Evolutionary conservation across 495 filamentous ascomycete genomes (phyloP), one percentile per base, ranked within the genome.

Genomic region (Neurospora sp.): DNA sequence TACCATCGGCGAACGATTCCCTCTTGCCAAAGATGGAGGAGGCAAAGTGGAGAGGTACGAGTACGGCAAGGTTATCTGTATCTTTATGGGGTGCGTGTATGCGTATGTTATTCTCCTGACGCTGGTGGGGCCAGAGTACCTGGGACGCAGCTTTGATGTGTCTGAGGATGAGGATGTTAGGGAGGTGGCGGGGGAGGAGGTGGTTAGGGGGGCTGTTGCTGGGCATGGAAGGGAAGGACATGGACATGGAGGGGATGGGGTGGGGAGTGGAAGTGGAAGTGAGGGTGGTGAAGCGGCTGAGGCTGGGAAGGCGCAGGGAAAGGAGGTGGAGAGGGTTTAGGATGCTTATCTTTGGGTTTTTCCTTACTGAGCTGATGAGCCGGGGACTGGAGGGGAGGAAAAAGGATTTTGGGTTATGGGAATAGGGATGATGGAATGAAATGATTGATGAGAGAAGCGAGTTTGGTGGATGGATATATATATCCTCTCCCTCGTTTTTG

Each of bases 51-150:
- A 80, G 42, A 83, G 93, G 37, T 97, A 94, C 79, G 83, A 93
- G 69, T 97, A 97, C 71, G 94, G 94, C 15, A 92, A 92, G 74
- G 94, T 97, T 5, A 94, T 97, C 75, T 93, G 92, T 73, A 96
- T 97, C 77, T 94, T 97, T 80, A 93, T 97, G 92, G 94, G 88
- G 4, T 94, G 92, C 76, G 94, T 97, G n/a, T 97, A 90, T 81
- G 90, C 81, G 7, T 97, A 96, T 78, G 86, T 90, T 9, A 93
- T 97, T 74, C 0, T 96, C 0, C 75, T 96, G 28, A 92, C 92
- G 0, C 77, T 96, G 19, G 73, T 93, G 1, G 94, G 94, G 0
- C 94, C 94, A 0, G 94, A 97, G 84, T 87, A 89, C 48, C 75
- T 93, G 71, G 73, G 89, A 19, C 83, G 88, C 11, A 81, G 86